Conservation (phyloP, 2,329 filamentous ascomycete species). For the Curvularia eragrostidis region DNA sequence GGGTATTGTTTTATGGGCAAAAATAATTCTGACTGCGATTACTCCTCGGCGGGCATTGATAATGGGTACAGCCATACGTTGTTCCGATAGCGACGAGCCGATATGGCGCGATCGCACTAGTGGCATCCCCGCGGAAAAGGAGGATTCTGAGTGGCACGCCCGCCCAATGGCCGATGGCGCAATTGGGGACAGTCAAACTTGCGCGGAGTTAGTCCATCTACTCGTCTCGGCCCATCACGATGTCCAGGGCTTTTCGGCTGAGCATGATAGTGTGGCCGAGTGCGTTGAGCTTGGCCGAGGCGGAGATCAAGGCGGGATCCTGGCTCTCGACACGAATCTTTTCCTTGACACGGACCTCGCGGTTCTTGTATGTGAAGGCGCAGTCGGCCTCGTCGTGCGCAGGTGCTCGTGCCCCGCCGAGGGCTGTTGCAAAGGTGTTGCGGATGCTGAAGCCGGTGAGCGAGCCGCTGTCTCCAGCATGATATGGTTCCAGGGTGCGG, state of each 20-base stretch:
- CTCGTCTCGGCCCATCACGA: slow-evolving; percentile 74
- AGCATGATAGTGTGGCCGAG: slow-evolving; percentile 75
- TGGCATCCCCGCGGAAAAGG: slow-evolving; percentile 31
- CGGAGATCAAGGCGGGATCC: slow-evolving; percentile 82
- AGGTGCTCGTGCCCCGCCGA: slow-evolving; percentile 52
- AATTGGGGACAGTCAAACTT: slow-evolving; percentile 19
- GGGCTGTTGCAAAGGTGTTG: slow-evolving; percentile 59
- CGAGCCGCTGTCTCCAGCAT: slow-evolving; percentile 37
- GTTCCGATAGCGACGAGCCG: slow-evolving; percentile 45
- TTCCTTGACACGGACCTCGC: slow-evolving; percentile 84
- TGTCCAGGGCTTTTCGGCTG: slow-evolving; percentile 73
- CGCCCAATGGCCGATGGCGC: slow-evolving; percentile 19
- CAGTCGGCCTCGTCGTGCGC: slow-evolving; percentile 72
- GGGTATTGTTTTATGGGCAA: slow-evolving; percentile 17
- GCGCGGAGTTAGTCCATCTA: slow-evolving; percentile 31
- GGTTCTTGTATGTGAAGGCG: slow-evolving; percentile 71
- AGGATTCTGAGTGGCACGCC: slow-evolving; percentile 10
- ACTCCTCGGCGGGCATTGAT: slow-evolving; percentile 23
- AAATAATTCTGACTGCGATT: slow-evolving; percentile 14
- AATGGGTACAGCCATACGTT: slow-evolving; percentile 31
- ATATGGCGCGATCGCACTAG: slow-evolving; percentile 29
- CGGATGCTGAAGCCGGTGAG: slow-evolving; percentile 61
- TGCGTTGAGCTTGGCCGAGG: slow-evolving; percentile 82
- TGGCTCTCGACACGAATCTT: slow-evolving; percentile 89
- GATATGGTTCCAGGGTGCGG: slow-evolving; percentile 68